Percentiles rank a stretch among this genome's conserved stretches.
Conservation (phyloP, 768 basidiomycete species). For the Xanthoconium stramineum region DNA sequence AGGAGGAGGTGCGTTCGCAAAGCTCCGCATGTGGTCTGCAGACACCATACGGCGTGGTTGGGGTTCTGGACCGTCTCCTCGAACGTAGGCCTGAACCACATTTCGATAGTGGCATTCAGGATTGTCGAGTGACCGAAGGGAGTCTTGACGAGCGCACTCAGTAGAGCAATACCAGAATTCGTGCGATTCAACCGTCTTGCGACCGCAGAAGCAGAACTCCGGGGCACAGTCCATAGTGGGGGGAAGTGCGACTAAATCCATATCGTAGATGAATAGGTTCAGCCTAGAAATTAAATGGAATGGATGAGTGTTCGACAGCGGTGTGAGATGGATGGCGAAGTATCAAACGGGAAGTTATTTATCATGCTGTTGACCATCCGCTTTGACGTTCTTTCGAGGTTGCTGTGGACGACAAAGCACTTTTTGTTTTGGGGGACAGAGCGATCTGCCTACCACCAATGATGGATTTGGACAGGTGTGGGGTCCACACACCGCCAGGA, state of each 20-base stretch:
- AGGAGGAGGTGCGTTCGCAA: neutral
- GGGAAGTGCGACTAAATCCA: slow-evolving; percentile 2
- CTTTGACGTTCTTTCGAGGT: slow-evolving; percentile 5
- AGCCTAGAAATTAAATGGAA: neutral
- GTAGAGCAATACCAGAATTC: slow-evolving; percentile 31
- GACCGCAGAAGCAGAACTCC: slow-evolving; percentile 27
- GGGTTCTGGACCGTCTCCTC: neutral
- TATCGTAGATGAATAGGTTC: neutral
- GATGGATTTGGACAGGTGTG: neutral
- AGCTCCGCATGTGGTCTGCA: neutral
- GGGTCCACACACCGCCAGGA: slow-evolving; percentile 1
- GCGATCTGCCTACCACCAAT: neutral
- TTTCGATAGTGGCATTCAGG: slow-evolving; percentile 27
- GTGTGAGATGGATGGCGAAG: neutral
- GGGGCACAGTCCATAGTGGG: slow-evolving; percentile 11
- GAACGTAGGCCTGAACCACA: slow-evolving; percentile 15
- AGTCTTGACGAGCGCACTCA: slow-evolving; percentile 25
- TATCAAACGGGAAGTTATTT: neutral
- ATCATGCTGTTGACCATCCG: slow-evolving; percentile 4
- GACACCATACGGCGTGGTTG: slow-evolving; percentile 14
- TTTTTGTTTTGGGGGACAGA: slow-evolving; percentile 9
- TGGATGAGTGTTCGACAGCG: neutral
- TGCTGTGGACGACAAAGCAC: slow-evolving; percentile 2
- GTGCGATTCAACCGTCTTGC: slow-evolving; percentile 19
- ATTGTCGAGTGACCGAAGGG: slow-evolving; percentile 24